These are phyloP conservation scores for Nemania bipapillata DNA, from an alignment of 2,329 filamentous ascomycete species.

Conservation along the genomic window DNA sequence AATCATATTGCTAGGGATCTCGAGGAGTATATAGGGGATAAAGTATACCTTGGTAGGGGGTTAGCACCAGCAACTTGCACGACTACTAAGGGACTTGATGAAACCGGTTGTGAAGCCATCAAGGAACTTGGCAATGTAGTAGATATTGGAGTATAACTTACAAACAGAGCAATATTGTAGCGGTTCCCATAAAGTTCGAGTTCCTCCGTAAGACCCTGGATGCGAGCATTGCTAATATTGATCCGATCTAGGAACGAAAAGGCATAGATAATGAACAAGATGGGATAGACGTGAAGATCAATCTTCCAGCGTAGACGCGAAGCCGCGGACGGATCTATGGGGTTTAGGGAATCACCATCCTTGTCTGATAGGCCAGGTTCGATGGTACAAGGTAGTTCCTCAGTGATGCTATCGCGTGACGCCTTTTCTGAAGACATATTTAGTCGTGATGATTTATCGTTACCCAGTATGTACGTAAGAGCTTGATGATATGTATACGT, in stretches of 20 bases:
- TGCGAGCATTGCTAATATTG: constrained; percentile 62
- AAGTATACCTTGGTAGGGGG: constrained; percentile 48
- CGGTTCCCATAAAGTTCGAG: constrained; percentile 56
- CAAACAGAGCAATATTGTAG: constrained; percentile 58
- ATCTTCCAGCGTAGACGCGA: constrained; percentile 55
- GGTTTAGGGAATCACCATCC: not conserved
- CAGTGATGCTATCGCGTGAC: not conserved
- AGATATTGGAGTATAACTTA: constrained; percentile 41
- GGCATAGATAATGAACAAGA: constrained; percentile 56
- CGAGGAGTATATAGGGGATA: constrained; percentile 58
- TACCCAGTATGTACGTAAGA: not conserved
- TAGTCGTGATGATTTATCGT: not conserved
- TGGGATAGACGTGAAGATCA: constrained; percentile 56
- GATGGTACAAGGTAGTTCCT: not conserved
- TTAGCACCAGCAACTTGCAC: not conserved
- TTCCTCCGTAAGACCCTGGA: constrained; percentile 57
- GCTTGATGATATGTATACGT: not conserved
- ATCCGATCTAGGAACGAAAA: constrained; percentile 59
- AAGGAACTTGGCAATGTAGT: not conserved
- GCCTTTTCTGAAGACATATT: not conserved
- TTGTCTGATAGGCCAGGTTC: too few species aligned
- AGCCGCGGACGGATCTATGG: constrained; percentile 52
- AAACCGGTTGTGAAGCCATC: not conserved
- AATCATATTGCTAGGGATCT: constrained; percentile 60
- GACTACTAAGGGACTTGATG: not conserved